Percentiles rank a stretch among this genome's conserved stretches.
These are phyloP conservation scores for Chondrus crispus DNA, from an alignment of 23 red algal genomes.

Conservation along the genomic window DNA sequence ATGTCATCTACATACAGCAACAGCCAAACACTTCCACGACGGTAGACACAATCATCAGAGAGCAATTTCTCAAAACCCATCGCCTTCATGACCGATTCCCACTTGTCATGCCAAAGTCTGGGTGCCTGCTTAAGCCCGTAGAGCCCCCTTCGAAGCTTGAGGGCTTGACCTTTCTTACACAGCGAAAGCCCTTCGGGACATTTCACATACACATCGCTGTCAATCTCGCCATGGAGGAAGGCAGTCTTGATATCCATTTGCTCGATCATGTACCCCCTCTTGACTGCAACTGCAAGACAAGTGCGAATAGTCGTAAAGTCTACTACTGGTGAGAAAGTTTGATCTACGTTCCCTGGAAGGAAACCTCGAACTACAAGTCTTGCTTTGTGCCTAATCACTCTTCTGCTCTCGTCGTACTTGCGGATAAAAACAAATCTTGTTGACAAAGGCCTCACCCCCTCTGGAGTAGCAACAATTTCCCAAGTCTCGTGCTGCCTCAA, in stretches of 20 bases:
- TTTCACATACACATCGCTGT: conserved; percentile 30
- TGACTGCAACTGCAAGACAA: not conserved
- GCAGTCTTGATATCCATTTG: conserved; percentile 54
- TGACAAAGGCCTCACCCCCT: not conserved
- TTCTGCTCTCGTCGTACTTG: not conserved
- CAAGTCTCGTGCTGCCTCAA: not conserved
- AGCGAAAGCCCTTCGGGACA: no score
- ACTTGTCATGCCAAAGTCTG: conserved; percentile 11
- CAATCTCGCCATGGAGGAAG: conserved; percentile 43
- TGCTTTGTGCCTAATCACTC: conserved; percentile 21
- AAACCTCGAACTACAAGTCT: conserved; percentile 29
- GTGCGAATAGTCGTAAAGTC: conserved; percentile 16
- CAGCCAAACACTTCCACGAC: not conserved
- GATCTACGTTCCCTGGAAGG: conserved; percentile 16
- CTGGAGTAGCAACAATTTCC: not conserved
- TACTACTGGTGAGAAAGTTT: conserved; percentile 22
- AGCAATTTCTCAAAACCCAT: not conserved
- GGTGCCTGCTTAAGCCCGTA: conserved; percentile 12
- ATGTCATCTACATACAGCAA: not conserved
- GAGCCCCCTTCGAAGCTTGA: not conserved
- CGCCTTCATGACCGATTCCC: not conserved
- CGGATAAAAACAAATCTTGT: conserved; percentile 14
- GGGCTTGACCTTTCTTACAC: not conserved
- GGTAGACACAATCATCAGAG: not conserved
- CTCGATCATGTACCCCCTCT: conserved; percentile 5